These are phyloP conservation scores for Acer negundo DNA, from an alignment of 345 rosid species.

Conservation along the genomic window DNA sequence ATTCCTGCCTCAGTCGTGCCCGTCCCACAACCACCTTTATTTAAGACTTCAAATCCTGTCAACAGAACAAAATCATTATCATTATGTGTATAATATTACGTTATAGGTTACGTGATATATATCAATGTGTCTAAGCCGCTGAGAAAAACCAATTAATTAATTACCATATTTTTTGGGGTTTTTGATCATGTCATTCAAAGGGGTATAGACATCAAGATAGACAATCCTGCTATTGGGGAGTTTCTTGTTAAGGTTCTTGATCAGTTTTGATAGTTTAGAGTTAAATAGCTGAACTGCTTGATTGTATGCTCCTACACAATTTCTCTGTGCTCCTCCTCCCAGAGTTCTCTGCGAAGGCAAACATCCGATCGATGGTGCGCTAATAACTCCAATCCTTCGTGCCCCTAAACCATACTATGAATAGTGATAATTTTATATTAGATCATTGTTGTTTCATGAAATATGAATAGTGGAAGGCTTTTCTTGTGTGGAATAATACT, in stretches of 20 bases:
- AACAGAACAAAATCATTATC: neutral
- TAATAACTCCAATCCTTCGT: conserved; percentile 19
- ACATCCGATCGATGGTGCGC: conserved; percentile 32
- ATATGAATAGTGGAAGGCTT: too few relatives aligned
- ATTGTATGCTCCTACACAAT: conserved; percentile 24
- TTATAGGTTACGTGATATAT: neutral
- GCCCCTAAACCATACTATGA: conserved; percentile 37
- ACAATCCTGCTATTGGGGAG: conserved; percentile 15
- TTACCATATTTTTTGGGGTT: conserved; percentile 33
- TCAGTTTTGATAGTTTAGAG: conserved; percentile 11
- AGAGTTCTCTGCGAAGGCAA: conserved; percentile 31
- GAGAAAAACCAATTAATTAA: neutral
- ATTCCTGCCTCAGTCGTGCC: conserved; percentile 32
- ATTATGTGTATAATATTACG: too few relatives aligned
- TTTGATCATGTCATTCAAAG: conserved; percentile 25
- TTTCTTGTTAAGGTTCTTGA: conserved; percentile 1
- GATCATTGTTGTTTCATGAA: too few relatives aligned
- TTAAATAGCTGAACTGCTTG: conserved; percentile 31
- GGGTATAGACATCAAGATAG: conserved; percentile 15
- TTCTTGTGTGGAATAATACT: too few relatives aligned
- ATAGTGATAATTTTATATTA: too few relatives aligned
- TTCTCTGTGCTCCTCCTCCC: conserved; percentile 19
- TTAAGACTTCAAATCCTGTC: conserved; percentile 40
- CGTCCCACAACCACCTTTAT: conserved; percentile 50
- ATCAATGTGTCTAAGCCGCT: too few relatives aligned